Base-by-base conservation (phyloP, 1,284 basidiomycete species). In the Tranzscheliella williamsii region DNA sequence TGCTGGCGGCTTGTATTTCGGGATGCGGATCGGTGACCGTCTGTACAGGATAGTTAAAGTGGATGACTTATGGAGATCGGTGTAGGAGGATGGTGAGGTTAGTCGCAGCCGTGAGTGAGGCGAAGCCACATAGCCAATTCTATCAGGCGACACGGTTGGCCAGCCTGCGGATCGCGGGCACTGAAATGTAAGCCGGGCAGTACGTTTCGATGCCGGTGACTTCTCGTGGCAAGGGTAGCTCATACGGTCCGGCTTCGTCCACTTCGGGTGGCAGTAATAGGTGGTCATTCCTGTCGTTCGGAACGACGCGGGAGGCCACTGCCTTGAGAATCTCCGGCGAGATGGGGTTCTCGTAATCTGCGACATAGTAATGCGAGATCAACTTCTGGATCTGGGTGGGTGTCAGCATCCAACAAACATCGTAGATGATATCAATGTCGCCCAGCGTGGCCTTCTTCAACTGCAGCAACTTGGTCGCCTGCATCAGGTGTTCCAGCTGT, bases 351-450 rank as follows among this genome's bases (percentile, higher is more conserved):
- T 96, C 91, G 78, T 95, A 96, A 80, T 98, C 95, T 37, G 95
- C 95, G 53, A 95, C 93, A 75, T 95, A 94, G 82, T 98, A 98
- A 80, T 95, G 93, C 53, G 88, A 89, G 80, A 94, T 95, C 85
- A 96, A 91, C 75, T 94, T 89, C 81, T 98, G 95, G 70, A 99
- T 98, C 79, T 99, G 95, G 77, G 94, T 94, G 0, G 95, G 95
- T 52, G 92, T 97, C 42, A 99, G 83, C 87, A 99, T 98, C 95
- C 95, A 98, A 83, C 93, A 98, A 45, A 98, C 94, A 77, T 95
- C 79, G 60, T 96, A 98, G 71, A 97, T 94, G 71, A 98, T 97
- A 79, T 98, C 92, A 63, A 97, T 95, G 78, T 97, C 73, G 45
- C 67, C 65, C 55, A 78, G 49, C 20, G 75, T 61, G 49, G 89